Conservation (phyloP, 1,284 basidiomycete species). For the Testicularia cyperi region DNA sequence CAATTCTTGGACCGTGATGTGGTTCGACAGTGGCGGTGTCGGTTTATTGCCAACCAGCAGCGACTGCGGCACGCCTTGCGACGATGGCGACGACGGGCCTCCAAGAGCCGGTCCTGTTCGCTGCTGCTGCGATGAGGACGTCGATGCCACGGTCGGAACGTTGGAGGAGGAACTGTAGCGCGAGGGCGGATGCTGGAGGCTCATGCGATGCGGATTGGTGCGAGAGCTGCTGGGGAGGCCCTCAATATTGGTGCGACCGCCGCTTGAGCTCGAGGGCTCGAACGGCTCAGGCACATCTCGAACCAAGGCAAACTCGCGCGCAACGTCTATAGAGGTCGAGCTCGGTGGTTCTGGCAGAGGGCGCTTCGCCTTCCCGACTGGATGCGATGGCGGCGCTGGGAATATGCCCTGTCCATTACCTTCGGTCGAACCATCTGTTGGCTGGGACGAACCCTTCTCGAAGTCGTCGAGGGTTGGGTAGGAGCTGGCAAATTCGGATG, state of each 20-base stretch:
- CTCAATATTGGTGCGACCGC: too few species aligned
- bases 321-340: constrained; percentile 19
- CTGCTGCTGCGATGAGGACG: constrained; percentile 2
- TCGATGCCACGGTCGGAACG: neutral
- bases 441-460: constrained; percentile 13
- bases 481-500: constrained; percentile 35
- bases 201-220: constrained; percentile 5
- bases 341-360: constrained; percentile 37
- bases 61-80: constrained; percentile 8
- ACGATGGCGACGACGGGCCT: neutral
- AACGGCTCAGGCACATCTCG: constrained; percentile 42
- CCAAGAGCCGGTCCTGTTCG: constrained; percentile 3
- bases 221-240: constrained; percentile 3
- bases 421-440: neutral
- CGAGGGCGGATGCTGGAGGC: constrained; percentile 7
- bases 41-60: constrained; percentile 39
- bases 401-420: constrained; percentile 11
- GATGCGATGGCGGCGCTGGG: constrained; percentile 32
- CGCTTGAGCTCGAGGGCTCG: constrained; percentile 1
- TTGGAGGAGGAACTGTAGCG: constrained; percentile 4
- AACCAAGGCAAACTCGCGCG: constrained; percentile 32
- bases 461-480: constrained; percentile 51
- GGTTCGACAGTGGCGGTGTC: constrained; percentile 32
- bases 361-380: constrained; percentile 22
- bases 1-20: constrained; percentile 51